Evolutionary conservation across 257 asterid genomes (phyloP), one percentile per base, ranked within the genome.

Genomic region (Nicotiana attenuata): DNA sequence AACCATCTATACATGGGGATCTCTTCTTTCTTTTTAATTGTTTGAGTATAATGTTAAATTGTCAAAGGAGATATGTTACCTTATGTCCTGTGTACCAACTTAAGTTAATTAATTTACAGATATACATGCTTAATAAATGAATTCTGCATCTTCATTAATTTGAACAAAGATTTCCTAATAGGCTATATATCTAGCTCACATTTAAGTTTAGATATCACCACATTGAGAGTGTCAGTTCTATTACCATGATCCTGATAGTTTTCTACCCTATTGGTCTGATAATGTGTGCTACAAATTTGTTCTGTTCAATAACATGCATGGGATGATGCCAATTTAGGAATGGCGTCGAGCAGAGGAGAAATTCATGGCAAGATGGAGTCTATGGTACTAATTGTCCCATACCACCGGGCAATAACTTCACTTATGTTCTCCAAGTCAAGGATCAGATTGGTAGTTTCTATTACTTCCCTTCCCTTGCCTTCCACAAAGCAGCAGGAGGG

Each of bases 351-450:
- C 90, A 87, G 59, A 81, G 90, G 78, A 85, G 88, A 80, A 87
- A 87, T 78, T 87, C 90, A 15, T 87, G 90, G 90, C 90, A 87
- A 65, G 88, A 87, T 47, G 90, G 90, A 77, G 90, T 87, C 4
- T 87, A 65, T 82, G 90, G 90, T 33, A 87, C 90, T 19, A 87
- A 81, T 5, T 85, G 90, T 53, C 88, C 90, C 7, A 87, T 87
- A 66, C 85, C 90, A 53, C 83, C 90, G 0, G 88, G 90, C 29
- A 55, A 71, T 17, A 87, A 87, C 83, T 87, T 83, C 84, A 87
- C 90, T 22, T 87, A 87, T 56, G 85, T 65, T 63, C 82, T 87
- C 33, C 90, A 87, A 73, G 85, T 87, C 52, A 87, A 87, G 31
- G 90, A 87, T 83, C 88, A 87, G 76, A 87, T 87, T 41, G 90